Evolutionary conservation across 1,284 basidiomycete genomes (phyloP), one percentile per base, ranked within the genome.

Genomic region (Ganoderma multipileum): DNA sequence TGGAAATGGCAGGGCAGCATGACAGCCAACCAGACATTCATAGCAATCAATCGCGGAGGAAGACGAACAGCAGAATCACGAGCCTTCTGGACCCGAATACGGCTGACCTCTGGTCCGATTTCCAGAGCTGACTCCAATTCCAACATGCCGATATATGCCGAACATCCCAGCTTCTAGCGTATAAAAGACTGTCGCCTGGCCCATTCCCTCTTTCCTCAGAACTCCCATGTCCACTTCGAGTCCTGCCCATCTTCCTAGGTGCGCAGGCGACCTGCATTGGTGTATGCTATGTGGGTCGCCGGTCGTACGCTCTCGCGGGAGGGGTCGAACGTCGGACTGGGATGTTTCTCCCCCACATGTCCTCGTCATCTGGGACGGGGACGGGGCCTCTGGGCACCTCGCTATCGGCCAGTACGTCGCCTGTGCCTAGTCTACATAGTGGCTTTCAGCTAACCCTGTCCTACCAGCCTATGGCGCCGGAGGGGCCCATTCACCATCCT

Each of bases 171-270:
- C 41, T 39, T 61, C 59, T 36, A 23, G 11, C 9, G 16, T 58
- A 58, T 58, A 58, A 41, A 36, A 59, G 9, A 1, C 30, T 30
- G 26, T 30, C 39, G n/a, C 9, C 33, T 64, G 30, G 38, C 41
- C 61, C 18, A 28, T 62, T 20, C 30, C 33, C 55, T 50, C 55
- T 47, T n/a, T 59, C 61, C 47, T 33, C 66, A 67, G 33, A 28
- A 47, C 66, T 52, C 62, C 61, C 61, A 67, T 50, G 61, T 63
- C 26, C 66, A 50, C 66, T 62, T 55, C 42, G 11, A 3, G 23
- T 23, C 26, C 6, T 55, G 28, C 16, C 4, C 16, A 11, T 14
- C 18, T 11, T 39, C 16, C 50, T 57, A 20, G 42, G 41, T 38
- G 42, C 42, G 44, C 57, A 1, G 20, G 28, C 7, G 11, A 33